Percentiles rank a stretch among this genome's conserved stretches.
Evolutionary conservation across 2,329 filamentous ascomycete genomes (phyloP).

Genomic region (Ascochyta fabae): DNA sequence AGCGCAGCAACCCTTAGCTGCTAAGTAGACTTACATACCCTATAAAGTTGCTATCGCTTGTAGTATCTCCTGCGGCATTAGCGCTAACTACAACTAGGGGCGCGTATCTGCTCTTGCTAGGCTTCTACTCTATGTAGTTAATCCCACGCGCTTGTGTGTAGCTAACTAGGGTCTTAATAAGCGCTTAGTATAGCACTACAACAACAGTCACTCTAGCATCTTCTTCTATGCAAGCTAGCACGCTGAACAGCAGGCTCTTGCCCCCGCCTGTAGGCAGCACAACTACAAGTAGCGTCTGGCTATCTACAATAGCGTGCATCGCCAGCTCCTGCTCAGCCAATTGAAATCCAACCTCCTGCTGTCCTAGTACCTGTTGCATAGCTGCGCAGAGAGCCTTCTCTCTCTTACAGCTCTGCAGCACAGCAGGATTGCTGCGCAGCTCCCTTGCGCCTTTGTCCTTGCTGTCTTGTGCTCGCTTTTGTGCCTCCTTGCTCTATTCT

Average conservation of each 20-base stretch:
- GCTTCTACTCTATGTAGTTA: not conserved
- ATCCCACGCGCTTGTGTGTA: not conserved
- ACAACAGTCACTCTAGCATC: conserved; percentile 21
- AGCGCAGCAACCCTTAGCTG: conserved; percentile 16
- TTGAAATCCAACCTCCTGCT: conserved; percentile 14
- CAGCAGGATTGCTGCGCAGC: no score
- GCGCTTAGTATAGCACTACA: conserved; percentile 23
- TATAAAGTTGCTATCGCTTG: no score
- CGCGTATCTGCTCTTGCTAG: not conserved
- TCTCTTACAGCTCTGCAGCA: not conserved
- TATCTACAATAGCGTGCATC: conserved; percentile 20
- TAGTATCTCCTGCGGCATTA: not conserved
- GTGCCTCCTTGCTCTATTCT: no score
- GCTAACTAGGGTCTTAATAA: conserved; percentile 20
- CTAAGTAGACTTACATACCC: conserved; percentile 7
- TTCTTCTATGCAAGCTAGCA: conserved; percentile 5
- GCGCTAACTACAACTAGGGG: not conserved
- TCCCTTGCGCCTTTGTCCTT: no score
- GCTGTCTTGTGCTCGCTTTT: no score
- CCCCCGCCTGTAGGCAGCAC: conserved; percentile 26
- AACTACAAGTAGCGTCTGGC: conserved; percentile 24
- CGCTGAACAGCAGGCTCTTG: conserved; percentile 35
- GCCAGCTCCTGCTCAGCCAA: conserved; percentile 20
- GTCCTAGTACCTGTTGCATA: conserved; percentile 9
- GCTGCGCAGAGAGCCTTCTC: not conserved